phyloP scores from a whole-genome alignment of 495 filamentous ascomycete species.

The Penicillium arizonense region DNA sequence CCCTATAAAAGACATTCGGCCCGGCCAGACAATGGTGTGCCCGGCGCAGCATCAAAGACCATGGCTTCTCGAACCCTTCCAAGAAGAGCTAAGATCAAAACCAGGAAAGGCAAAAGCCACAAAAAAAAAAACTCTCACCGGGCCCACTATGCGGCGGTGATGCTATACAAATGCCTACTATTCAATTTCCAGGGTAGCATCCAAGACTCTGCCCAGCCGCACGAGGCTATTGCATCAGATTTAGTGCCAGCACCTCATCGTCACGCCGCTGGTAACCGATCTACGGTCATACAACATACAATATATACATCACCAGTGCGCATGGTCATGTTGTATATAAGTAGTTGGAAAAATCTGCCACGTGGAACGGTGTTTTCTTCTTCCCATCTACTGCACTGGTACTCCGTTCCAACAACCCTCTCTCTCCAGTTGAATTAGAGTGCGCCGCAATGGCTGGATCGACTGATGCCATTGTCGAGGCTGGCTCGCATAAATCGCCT shows the following conservation, averaged over 20 bases:
- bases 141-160: too few relatives aligned
- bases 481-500: conserved; percentile 13
- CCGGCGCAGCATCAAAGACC: not conserved
- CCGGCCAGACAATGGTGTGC: not conserved
- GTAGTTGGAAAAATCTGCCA: not conserved
- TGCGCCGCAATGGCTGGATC: conserved; percentile 3
- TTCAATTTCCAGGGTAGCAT: conserved; percentile 11
- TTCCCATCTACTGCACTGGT: too few relatives aligned
- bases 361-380: not conserved
- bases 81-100: not conserved
- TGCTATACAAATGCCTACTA: too few relatives aligned
- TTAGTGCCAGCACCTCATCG: conserved; percentile 38
- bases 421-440: not conserved
- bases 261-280: conserved; percentile 19
- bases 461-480: conserved; percentile 6
- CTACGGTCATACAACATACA: too few relatives aligned
- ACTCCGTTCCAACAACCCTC: too few relatives aligned
- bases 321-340: not conserved
- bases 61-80: conserved; percentile 4
- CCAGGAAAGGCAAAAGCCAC: too few relatives aligned
- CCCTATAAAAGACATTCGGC: not conserved
- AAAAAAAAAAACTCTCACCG: too few relatives aligned
- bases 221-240: conserved; percentile 34
- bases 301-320: too few relatives aligned
- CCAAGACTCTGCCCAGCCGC: conserved; percentile 9